These are phyloP conservation scores for Boletus bicolor DNA, from an alignment of 768 basidiomycete species.

Conservation along the genomic window DNA sequence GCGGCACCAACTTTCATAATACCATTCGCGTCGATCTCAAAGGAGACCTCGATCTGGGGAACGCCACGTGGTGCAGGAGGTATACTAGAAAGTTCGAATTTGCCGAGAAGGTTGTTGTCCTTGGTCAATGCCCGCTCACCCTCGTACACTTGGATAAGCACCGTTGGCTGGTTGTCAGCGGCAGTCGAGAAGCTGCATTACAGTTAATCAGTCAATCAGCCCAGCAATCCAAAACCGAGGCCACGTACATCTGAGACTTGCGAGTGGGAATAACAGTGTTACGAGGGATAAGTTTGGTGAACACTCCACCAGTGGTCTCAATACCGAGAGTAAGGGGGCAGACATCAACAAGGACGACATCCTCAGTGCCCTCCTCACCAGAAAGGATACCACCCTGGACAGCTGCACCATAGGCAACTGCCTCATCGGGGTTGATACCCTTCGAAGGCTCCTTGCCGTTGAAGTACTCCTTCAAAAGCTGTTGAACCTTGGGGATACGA, in stretches of 20 bases:
- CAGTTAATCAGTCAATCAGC: background rate
- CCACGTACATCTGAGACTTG: slow-evolving; percentile 83
- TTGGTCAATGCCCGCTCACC: slow-evolving; percentile 96
- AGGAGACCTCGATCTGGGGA: slow-evolving; percentile 95
- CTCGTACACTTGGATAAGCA: slow-evolving; percentile 96
- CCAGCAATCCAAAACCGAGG: background rate
- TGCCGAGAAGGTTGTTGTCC: slow-evolving; percentile 98
- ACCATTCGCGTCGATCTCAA: slow-evolving; percentile 94
- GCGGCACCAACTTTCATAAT: slow-evolving; percentile 92
- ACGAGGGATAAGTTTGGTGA: slow-evolving; percentile 95
- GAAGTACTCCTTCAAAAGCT: slow-evolving; percentile 97
- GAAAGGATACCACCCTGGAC: slow-evolving; percentile 98
- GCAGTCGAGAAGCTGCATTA: slow-evolving; percentile 65
- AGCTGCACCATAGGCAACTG: slow-evolving; percentile 97
- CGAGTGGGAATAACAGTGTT: slow-evolving; percentile 98
- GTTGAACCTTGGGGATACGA: slow-evolving; percentile 99
- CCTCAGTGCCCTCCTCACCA: slow-evolving; percentile 86
- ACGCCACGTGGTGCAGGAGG: slow-evolving; percentile 96
- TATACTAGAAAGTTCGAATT: slow-evolving; percentile 90
- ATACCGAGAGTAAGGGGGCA: slow-evolving; percentile 97
- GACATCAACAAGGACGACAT: slow-evolving; percentile 94
- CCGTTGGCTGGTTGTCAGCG: slow-evolving; percentile 91
- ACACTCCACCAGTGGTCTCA: slow-evolving; percentile 97
- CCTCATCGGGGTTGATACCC: slow-evolving; percentile 99
- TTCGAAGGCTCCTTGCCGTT: slow-evolving; percentile 95